phyloP scores from a whole-genome alignment of 352 stramenopile genomes.

The Peronospora destructor region DNA sequence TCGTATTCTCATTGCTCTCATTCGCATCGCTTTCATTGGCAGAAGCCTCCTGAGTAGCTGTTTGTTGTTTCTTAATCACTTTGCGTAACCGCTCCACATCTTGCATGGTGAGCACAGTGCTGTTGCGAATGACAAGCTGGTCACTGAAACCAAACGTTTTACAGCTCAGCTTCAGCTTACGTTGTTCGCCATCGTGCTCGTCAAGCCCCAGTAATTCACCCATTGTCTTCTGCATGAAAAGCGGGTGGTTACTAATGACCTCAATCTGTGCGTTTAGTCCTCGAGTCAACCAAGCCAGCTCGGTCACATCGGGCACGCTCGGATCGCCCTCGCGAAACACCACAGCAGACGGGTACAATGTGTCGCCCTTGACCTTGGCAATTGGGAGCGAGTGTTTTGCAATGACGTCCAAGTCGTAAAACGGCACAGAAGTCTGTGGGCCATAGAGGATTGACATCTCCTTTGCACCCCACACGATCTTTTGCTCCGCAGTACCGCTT shows the following conservation, averaged over 20 bases:
- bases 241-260: constrained; percentile 52
- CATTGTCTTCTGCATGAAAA: constrained; percentile 72
- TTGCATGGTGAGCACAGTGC: constrained; percentile 67
- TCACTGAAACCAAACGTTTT: constrained; percentile 56
- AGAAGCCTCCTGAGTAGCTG: constrained; percentile 2
- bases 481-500: constrained; percentile 26
- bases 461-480: constrained; percentile 72
- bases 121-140: constrained; percentile 70
- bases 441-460: constrained; percentile 81
- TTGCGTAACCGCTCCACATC: constrained; percentile 63
- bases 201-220: constrained; percentile 51
- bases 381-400: constrained; percentile 48
- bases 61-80: constrained; percentile 36
- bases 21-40: constrained; percentile 2
- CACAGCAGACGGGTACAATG: constrained; percentile 63
- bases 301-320: constrained; percentile 46
- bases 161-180: constrained; percentile 52
- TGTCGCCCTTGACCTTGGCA: constrained; percentile 35
- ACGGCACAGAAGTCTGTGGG: constrained; percentile 57
- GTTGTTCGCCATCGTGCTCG: constrained; percentile 31
- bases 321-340: constrained; percentile 71
- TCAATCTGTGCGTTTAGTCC: constrained; percentile 55
- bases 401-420: constrained; percentile 73
- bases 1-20: constrained; percentile 9
- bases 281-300: constrained; percentile 71